Base-by-base conservation (phyloP, 2,329 filamentous ascomycete genomes). In the Neobulgaria alba region DNA sequence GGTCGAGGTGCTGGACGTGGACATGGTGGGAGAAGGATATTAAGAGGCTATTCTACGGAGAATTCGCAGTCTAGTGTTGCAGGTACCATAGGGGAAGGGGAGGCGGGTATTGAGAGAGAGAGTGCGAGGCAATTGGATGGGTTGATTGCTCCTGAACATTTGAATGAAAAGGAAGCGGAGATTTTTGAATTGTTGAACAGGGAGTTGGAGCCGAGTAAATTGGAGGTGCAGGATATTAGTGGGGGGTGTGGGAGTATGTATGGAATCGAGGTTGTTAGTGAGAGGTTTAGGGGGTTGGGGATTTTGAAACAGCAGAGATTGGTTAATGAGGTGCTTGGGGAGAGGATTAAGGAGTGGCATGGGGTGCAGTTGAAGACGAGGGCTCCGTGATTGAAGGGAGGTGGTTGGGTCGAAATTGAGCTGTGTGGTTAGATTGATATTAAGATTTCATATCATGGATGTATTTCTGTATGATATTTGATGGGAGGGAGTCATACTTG, bases 181-280 rank as follows among this genome's bases (percentile, higher is more conserved):
- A 73, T 83, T 52, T 81, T 75, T 64, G 68, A 73, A 43, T 49
- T 59, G 29, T 45, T 65, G 34, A 52, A 42, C 16, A 49, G 39
- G n/a, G 52, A 58, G 35, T 48, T 65, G 35, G 42, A 53, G 19
- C 56, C 57, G 17, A 50, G 45, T 29, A 52, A 51, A 35, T 42
- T 65, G 30, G 54, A 61, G 40, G 61, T 92, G 8, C 80, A 82
- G 60, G 85, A 93, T 63, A 77, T 92, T 38, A 86, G 81, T 17
- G 85, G 86, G 43, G 85, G 85, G 20, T 93, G 85, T 64, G 85
- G 85, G 8, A 85, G 79, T 57, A 92, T 92, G 86, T 92, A 92
- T 65, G 82, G 79, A 41, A 82, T 93, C 51, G 81, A 89, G 55
- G 79, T 92, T 49, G 73, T 78, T 35, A 85, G 82, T 5, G 70